Percentiles rank a stretch among this genome's conserved stretches.
phyloP scores from a whole-genome alignment of 176 grass and related monocot genomes.

The Carex parvula region DNA sequence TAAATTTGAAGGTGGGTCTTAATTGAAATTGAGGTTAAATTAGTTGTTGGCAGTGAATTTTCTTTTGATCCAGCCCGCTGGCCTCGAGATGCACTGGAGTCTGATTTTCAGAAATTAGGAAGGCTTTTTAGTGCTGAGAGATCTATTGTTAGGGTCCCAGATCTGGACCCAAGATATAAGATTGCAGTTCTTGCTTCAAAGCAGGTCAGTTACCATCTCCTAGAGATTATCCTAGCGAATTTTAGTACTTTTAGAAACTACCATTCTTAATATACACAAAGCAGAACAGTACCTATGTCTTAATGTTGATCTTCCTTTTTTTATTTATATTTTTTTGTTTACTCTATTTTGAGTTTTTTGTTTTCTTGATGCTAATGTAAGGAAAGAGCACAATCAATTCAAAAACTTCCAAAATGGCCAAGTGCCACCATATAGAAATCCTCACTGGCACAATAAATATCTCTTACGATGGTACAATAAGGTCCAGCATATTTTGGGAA shows the following conservation, averaged over 20 bases:
- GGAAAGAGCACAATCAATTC: background rate
- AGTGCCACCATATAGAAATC: background rate
- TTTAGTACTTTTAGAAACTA: background rate
- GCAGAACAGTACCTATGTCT: background rate
- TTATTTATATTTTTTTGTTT: too few relatives aligned
- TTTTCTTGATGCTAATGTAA: background rate
- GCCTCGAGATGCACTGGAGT: constrained; percentile 47
- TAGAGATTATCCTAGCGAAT: background rate
- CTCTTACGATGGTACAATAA: background rate
- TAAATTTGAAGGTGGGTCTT: background rate
- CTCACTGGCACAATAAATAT: background rate
- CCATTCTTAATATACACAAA: background rate
- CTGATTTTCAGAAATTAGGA: constrained; percentile 54
- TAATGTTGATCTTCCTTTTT: background rate
- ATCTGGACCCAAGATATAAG: constrained; percentile 81
- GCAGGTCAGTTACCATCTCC: constrained; percentile 37
- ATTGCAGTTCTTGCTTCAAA: constrained; percentile 80
- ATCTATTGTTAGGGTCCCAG: constrained; percentile 52
- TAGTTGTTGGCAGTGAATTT: constrained; percentile 61
- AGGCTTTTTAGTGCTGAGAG: constrained; percentile 55
- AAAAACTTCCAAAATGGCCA: background rate
- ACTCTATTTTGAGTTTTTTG: background rate
- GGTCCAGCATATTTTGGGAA: background rate
- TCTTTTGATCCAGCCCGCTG: constrained; percentile 52
- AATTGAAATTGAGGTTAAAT: background rate